Base-by-base conservation (phyloP, 495 filamentous ascomycete species). In the Parmelia sp. region DNA sequence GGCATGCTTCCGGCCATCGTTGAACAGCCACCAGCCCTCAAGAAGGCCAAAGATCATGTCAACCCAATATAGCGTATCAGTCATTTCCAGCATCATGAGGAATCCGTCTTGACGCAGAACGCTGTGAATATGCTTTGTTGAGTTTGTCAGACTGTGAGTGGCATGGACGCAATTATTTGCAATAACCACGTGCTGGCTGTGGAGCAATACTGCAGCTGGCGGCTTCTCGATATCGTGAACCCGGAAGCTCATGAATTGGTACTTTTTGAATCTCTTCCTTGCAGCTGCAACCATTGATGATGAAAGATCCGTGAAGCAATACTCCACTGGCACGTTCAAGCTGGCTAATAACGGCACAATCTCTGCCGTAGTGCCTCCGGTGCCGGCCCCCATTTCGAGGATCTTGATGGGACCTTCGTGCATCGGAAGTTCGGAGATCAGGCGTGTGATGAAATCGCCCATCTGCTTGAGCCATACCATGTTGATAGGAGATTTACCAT, bases 21-120 rank as follows among this genome's bases (percentile, higher is more conserved):
- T 73, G 31, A 80, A 80, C 19, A 79, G 71, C 81, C 80, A 83
- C 82, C 81, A 84, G 8, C 81, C 80, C 27, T 81, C 76, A 0
- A 83, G 71, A 17, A 79, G 66, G 2, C 82, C 82, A 56, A 79
- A 82, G 10, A 79, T 72, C 21, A 84, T 56, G 60, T 84, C 80
- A 11, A 79, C 68, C 65, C 74, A 80, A 60, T 70, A 72, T 0
- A 76, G 44, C 0, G 64, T 60, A 45, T 58, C 60, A 3, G 76
- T 80, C 73, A 80, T 75, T 47, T 82, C 79, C 2, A 78, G 58
- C 65, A 80, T 63, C 63, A 75, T 62, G 0, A 80, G 37, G 11
- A 79, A 71, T 0, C 78, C 78, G 40, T 80, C 76, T 2, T 65
- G 65, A 0, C 77, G 68, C 8, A 82, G 64, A 17, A 70, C 61